Conservation (phyloP, 192 early-diverging fungal species). For the Coemansia sp. region DNA sequence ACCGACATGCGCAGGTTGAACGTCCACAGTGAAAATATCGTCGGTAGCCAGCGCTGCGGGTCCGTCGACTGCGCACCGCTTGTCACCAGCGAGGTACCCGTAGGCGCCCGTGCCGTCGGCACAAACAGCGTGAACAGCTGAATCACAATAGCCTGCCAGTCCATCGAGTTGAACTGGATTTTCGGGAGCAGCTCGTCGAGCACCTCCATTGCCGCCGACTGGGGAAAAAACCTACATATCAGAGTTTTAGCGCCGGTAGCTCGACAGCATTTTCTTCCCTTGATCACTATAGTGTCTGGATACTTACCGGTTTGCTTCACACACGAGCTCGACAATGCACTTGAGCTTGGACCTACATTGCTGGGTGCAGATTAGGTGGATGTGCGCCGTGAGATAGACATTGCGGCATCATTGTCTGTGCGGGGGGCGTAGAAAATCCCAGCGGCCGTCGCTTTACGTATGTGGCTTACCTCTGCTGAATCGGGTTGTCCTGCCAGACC, state of each 20-base stretch:
- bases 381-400: too few relatives aligned
- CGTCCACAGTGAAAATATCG: constrained; percentile 81
- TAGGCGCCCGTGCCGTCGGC: constrained; percentile 47
- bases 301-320: constrained; percentile 17
- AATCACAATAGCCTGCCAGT: constrained; percentile 54
- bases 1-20: constrained; percentile 56
- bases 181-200: constrained; percentile 72
- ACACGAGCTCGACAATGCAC: constrained; percentile 23
- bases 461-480: constrained; percentile 48
- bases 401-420: constrained; percentile 3
- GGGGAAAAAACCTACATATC: constrained; percentile 61
- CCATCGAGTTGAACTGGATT: constrained; percentile 66
- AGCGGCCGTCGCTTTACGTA: too few relatives aligned
- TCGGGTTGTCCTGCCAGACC: constrained; percentile 58
- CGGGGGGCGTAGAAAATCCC: too few relatives aligned
- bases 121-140: constrained; percentile 67
- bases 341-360: constrained; percentile 41
- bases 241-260: not conserved
- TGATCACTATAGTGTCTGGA: not conserved
- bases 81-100: not conserved
- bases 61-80: constrained; percentile 18
- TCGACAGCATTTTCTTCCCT: too few relatives aligned
- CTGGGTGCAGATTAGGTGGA: not conserved
- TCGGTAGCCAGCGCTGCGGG: constrained; percentile 69
- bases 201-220: constrained; percentile 65